Evolutionary conservation across 1,139 yeast genomes (phyloP), one percentile per base, ranked within the genome.

Genomic region (Yamadazyma mexicana): DNA sequence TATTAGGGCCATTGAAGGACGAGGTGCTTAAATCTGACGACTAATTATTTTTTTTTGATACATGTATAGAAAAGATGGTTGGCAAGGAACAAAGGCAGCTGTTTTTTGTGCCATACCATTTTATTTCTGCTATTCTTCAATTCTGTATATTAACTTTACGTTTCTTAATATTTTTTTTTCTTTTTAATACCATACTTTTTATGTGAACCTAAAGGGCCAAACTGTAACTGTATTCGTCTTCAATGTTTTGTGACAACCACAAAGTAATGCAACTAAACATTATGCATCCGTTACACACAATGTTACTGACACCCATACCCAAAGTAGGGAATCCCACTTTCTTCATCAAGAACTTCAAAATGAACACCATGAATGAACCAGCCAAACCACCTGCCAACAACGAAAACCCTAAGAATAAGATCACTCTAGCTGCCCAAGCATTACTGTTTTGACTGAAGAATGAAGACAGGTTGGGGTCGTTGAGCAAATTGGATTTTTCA

Each of bases 161-260:
- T 20, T 20, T 20, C 11, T 16, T 17, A 17, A 18, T 18, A n/a
- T n/a, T n/a, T n/a, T n/a, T n/a, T n/a, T n/a, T n/a, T n/a, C n/a
- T n/a, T n/a, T 18, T 18, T 30, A 29, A n/a, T 29, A 7, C 12
- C 5, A 18, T 31, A 20, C 27, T n/a, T 24, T 24, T 24, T 4
- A 5, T 11, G 22, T 20, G 22, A 8, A 8, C 12, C 17, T 30
- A 32, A 23, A 91, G 71, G 36, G 95, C 91, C 58, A 89, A 76
- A 37, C 95, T 85, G 61, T 92, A 91, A 49, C 95, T 86, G 64
- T 89, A 91, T 63, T 91, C 98, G 58, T 91, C 98, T 60, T 92
- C 97, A 45, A 89, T 82, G 58, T 89, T 91, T 61, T 91, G 98
- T 12, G 96, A 88, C 45, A 91, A 69, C 98, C 98, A 92, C 52